These are phyloP conservation scores for Pseudomonodictys pantanalensis DNA, from an alignment of 495 filamentous ascomycete species.

Conservation along the genomic window DNA sequence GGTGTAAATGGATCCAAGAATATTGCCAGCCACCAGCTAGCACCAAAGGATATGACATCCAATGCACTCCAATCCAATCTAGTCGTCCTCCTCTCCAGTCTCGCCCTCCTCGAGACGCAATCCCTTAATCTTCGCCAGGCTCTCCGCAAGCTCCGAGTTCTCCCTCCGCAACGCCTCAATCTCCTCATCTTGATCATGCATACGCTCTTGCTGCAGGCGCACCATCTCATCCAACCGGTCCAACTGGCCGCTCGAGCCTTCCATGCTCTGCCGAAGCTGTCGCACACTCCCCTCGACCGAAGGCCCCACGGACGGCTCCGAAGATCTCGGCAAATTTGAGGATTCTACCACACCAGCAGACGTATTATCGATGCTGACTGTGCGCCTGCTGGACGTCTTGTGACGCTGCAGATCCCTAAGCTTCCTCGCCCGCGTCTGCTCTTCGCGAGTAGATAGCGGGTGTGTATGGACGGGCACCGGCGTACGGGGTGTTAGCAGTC, in stretches of 20 bases:
- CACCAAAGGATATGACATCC: too few relatives aligned
- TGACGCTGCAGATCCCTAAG: constrained; percentile 18
- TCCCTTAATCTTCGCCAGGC: background rate
- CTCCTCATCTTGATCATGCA: too few relatives aligned
- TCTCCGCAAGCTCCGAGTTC: background rate
- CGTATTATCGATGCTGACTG: background rate
- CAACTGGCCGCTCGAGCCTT: too few relatives aligned
- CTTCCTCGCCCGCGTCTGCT: constrained; percentile 12
- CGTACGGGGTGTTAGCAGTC: background rate
- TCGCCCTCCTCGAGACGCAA: background rate
- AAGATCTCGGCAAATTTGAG: background rate
- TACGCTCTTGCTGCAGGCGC: background rate
- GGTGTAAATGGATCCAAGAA: too few relatives aligned
- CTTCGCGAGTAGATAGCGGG: constrained; percentile 11
- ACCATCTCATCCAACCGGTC: background rate
- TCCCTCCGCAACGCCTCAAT: background rate
- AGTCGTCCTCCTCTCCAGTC: too few relatives aligned
- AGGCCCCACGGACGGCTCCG: background rate
- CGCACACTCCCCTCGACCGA: background rate
- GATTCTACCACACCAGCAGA: background rate
- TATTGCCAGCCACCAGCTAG: too few relatives aligned
- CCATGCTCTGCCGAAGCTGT: background rate
- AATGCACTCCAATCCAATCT: too few relatives aligned
- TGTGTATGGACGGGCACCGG: constrained; percentile 15
- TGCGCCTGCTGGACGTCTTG: too few relatives aligned